Percentiles rank a stretch among this genome's conserved stretches.
phyloP scores from a whole-genome alignment of 2,329 filamentous ascomycete species.

The Cadophora sp. region DNA sequence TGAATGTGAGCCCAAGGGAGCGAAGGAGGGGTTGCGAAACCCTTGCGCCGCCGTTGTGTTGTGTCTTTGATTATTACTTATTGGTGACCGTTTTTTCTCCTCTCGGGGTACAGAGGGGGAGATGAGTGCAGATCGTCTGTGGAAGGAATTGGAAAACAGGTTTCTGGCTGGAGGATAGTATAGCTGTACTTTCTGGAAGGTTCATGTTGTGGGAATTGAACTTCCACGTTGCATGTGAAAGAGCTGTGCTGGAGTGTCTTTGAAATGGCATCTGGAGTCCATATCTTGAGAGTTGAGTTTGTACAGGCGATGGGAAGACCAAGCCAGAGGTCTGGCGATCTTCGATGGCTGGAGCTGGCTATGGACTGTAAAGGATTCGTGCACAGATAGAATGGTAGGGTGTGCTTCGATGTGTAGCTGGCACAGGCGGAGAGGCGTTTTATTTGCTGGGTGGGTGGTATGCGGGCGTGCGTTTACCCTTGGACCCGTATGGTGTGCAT shows the following conservation, averaged over 20 bases:
- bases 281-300: neutral
- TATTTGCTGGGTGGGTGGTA: neutral
- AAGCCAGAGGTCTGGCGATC: neutral
- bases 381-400: neutral
- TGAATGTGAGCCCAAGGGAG: neutral
- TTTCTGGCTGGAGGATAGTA: no score
- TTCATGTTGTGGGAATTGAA: no score
- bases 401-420: neutral
- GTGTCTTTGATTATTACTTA: no score
- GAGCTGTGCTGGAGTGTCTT: neutral
- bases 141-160: no score
- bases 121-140: no score
- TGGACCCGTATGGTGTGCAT: neutral
- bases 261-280: neutral
- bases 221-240: neutral
- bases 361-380: neutral
- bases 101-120: no score
- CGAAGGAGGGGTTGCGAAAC: no score
- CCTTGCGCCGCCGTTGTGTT: no score
- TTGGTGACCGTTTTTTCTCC: no score
- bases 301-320: neutral
- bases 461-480: slow-evolving; percentile 7
- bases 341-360: slow-evolving; percentile 1
- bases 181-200: no score
- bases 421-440: neutral